Base-by-base conservation (phyloP, 2,329 filamentous ascomycete genomes). In the Gliomastix tumulicola region DNA sequence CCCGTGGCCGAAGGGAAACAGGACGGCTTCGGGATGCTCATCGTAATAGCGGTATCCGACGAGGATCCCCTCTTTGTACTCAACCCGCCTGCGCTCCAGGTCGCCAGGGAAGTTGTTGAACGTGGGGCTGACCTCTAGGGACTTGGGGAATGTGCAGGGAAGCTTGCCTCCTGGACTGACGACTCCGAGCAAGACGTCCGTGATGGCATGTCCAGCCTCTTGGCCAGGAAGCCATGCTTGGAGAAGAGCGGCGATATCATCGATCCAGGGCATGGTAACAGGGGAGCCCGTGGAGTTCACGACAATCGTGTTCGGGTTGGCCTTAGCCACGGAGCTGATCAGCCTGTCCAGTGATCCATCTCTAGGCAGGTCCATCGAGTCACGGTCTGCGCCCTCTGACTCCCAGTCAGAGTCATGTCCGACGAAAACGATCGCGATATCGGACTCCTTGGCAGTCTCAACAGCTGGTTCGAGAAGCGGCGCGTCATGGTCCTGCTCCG, bases 201-300 rank as follows among this genome's bases (percentile, higher is more conserved):
- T 76, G 38, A 84, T 74, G 3, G 76, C 74, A 44, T 82, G 81
- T 3, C 79, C 80, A 21, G 72, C 71, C 55, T 84, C 79, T 49
- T 83, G 78, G 10, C 79, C 79, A 40, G 77, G 74, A 49, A 81
- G 83, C 77, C 78, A 82, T n/a, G 74, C 71, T 48, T 71, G 78
- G 4, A 81, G 47, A 30, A 82, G 69, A 7, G 71, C 76, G 12
- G 72, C 72, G 18, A 81, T 64, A 23, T 64, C 50, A 32, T 59
- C 50, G 3, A 66, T 56, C 73, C 73, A 76, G 1, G 72, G 72
- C 68, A 76, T 65, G 2, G 65, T 61, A 6, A 76, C 59, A 2
- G 79, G 74, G 0, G 76, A 77, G 16, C 78, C 79, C 0, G 76
- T 79, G 23, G 79, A 78, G 44, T 79, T 72, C 2, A 82, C 71